Evolutionary conservation across 768 basidiomycete species (phyloP), one percentile per base, ranked within the genome.

Genomic region (Xerocomus spinulosus): DNA sequence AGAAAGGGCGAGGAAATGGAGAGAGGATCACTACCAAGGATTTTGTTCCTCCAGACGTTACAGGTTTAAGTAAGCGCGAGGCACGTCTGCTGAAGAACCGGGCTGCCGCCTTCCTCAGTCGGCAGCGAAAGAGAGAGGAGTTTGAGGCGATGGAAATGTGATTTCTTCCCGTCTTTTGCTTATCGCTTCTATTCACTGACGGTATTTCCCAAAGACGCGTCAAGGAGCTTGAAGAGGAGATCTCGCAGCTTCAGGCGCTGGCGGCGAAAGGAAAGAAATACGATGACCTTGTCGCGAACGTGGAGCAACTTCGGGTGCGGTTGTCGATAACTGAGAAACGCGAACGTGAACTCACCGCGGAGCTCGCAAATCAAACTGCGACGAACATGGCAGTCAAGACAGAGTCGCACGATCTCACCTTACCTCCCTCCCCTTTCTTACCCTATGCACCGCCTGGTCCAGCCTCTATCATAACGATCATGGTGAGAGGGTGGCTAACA

Each of bases 81-180:
- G 91, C 91, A 51, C 82, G 91, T 44, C 78, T 93, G 9, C 87
- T 93, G 48, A 93, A 93, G 76, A 93, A 93, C 71, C 79, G 91
- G 48, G 91, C 91, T 12, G 91, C 91, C 10, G 91, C 91, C 49
- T 93, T 93, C 73, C 83, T 93, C 62, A 86, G 83, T 69, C 77
- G 91, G 64, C 91, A 93, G 68, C 78, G 91, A 59, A 93, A 93
- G 69, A 81, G 91, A 47, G 91, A 93, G 70, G 90, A 92, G 71
- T 93, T 91, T 60, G 91, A 93, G 70, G 73, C 64, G 60, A 92
- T 93, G 87, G 91, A 92, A 75, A 70, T 86, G 88, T 92, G 71
- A 71, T 86, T 82, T 47, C 59, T 49, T 46, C 44, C n/a, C 39
- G 8, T 59, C 14, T 26, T 30, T n/a, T 48, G 36, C 25, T 44